These are phyloP conservation scores for Saturnispora mendoncae DNA, from an alignment of 805 yeast genomes.

Conservation along the genomic window DNA sequence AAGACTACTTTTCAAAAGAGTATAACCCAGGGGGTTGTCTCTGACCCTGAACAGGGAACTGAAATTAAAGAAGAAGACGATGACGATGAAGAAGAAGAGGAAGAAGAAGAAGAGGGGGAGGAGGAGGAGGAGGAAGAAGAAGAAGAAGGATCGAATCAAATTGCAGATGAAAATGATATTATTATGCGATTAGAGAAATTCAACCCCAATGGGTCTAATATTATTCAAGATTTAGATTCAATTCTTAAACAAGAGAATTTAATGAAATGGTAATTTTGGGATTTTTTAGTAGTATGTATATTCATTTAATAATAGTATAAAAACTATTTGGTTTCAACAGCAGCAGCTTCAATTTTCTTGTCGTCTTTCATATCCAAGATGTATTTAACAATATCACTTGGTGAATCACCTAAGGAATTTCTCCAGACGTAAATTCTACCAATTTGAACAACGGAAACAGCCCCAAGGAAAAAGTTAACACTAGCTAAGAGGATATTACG, in stretches of 20 bases:
- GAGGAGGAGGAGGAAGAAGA: slow-evolving; percentile 12
- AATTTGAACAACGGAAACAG: slow-evolving; percentile 83
- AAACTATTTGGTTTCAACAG: too few species aligned
- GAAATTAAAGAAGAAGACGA: slow-evolving; percentile 25
- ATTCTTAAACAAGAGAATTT: slow-evolving; percentile 22
- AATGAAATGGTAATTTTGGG: slow-evolving; percentile 12
- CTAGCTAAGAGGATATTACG: slow-evolving; percentile 80
- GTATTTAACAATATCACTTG: slow-evolving; percentile 48
- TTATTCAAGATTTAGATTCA: slow-evolving; percentile 22
- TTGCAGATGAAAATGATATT: slow-evolving; percentile 26
- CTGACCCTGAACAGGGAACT: slow-evolving; percentile 25
- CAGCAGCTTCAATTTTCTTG: too few species aligned
- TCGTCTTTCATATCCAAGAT: slow-evolving; percentile 40
- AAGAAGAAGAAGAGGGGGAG: slow-evolving; percentile 12
- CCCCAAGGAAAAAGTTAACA: slow-evolving; percentile 87
- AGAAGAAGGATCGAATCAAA: slow-evolving; percentile 22
- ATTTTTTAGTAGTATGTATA: background rate
- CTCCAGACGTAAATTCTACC: slow-evolving; percentile 65
- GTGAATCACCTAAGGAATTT: slow-evolving; percentile 49
- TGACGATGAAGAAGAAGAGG: slow-evolving; percentile 21
- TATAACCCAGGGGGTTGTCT: slow-evolving; percentile 8
- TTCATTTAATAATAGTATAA: slow-evolving; percentile 4
- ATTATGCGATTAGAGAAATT: slow-evolving; percentile 30
- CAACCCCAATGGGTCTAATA: slow-evolving; percentile 28
- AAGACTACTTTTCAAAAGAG: slow-evolving; percentile 25